Percentiles rank a stretch among this genome's conserved stretches.
These are phyloP conservation scores for Suaeda aralocaspica DNA, from an alignment of 148 eudicot genomes.

Conservation along the genomic window DNA sequence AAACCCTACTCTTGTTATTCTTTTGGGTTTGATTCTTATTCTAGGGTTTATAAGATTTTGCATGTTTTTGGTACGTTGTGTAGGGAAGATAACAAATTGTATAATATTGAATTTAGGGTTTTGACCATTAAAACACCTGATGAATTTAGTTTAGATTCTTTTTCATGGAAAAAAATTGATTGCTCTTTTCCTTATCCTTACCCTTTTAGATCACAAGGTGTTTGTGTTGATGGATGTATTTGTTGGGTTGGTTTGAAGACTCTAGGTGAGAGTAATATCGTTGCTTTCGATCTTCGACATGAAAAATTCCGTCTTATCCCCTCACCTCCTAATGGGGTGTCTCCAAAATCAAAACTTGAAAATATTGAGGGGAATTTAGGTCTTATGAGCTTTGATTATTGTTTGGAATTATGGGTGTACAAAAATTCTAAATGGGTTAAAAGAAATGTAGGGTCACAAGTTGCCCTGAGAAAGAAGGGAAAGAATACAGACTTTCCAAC, in stretches of 20 bases:
- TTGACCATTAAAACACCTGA: not conserved
- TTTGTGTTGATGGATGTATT: not conserved
- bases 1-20: not conserved
- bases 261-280: not conserved
- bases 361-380: not conserved
- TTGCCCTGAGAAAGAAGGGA: not conserved
- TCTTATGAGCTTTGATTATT: not conserved
- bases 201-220: slow-evolving; percentile 1
- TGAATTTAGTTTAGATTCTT: not conserved
- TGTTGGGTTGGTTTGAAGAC: slow-evolving; percentile 5
- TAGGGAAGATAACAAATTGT: not conserved
- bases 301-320: not conserved
- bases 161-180: not conserved
- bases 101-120: slow-evolving; percentile 4
- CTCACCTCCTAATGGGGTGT: not conserved
- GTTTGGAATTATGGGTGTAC: not conserved
- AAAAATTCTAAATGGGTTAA: not conserved
- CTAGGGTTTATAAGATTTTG: not conserved
- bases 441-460: not conserved
- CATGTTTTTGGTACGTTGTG: not conserved
- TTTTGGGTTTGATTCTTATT: slow-evolving; percentile 8
- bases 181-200: slow-evolving; percentile 8
- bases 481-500: not conserved
- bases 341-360: not conserved
- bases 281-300: not conserved